A percentile compares a stretch with the other conserved stretches of the same genome.
Conservation (phyloP, 2,329 filamentous ascomycete species). For the Leptographium radiaticola region DNA sequence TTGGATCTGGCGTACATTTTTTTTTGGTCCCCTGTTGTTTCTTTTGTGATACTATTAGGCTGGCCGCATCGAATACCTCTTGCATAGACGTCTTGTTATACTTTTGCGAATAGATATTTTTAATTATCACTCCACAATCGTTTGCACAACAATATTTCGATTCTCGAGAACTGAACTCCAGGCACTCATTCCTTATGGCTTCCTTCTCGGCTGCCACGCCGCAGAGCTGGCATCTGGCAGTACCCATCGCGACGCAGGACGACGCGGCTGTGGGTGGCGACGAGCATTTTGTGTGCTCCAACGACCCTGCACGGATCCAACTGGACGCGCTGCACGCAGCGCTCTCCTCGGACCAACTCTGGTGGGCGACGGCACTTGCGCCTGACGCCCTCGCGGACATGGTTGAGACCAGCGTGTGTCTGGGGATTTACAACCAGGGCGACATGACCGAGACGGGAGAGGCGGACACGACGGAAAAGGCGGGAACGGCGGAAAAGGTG, state of each 20-base stretch:
- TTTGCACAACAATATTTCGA: too few species aligned
- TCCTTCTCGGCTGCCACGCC: background rate
- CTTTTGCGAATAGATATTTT: too few species aligned
- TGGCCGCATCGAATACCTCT: too few species aligned
- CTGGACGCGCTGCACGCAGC: constrained; percentile 39
- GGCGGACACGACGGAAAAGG: too few species aligned
- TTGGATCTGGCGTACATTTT: too few species aligned
- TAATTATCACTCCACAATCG: too few species aligned
- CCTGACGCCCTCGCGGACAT: constrained; percentile 33
- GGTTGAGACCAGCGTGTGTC: constrained; percentile 44
- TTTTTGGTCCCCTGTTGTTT: too few species aligned
- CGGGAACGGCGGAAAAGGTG: too few species aligned
- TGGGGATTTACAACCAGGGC: constrained; percentile 37
- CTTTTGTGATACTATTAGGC: too few species aligned
- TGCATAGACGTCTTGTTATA: too few species aligned
- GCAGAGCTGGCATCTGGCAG: background rate
- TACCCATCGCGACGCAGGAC: background rate
- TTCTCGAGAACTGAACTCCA: background rate
- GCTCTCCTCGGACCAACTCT: constrained; percentile 30
- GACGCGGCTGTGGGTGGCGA: background rate
- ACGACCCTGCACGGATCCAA: constrained; percentile 42
- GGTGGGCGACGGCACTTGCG: constrained; percentile 42
- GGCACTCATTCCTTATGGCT: background rate
- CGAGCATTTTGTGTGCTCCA: constrained; percentile 47
- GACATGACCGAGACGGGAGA: background rate